phyloP scores from a whole-genome alignment of 306 rosid species.

The Pterocarpus santalinus region DNA sequence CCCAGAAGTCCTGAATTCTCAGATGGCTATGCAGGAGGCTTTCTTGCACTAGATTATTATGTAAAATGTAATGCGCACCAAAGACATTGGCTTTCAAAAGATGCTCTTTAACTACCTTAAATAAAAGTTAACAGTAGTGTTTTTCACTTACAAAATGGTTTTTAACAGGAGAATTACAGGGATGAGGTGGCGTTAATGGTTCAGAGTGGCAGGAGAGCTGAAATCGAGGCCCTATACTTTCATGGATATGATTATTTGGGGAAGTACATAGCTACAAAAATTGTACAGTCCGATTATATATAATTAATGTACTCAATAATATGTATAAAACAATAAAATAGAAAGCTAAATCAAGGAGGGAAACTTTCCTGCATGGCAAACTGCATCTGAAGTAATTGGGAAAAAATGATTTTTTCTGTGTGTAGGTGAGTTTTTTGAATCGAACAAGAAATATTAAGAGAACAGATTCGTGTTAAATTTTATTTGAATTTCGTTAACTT shows the following conservation, averaged over 20 bases:
- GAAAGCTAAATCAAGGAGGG: not conserved
- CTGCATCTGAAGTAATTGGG: not conserved
- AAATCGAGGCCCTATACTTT: slow-evolving; percentile 85
- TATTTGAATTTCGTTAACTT: too few relatives aligned
- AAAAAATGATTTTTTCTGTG: not conserved
- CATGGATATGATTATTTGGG: slow-evolving; percentile 80
- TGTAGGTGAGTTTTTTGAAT: too few relatives aligned
- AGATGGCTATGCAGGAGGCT: slow-evolving; percentile 17
- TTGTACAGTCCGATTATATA: slow-evolving; percentile 81
- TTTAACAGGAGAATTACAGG: slow-evolving; percentile 76
- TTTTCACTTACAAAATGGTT: slow-evolving; percentile 28
- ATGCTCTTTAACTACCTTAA: not conserved
- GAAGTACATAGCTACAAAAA: slow-evolving; percentile 80
- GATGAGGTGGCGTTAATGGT: slow-evolving; percentile 80
- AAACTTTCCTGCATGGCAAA: not conserved
- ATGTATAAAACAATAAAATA: not conserved
- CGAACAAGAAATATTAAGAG: too few relatives aligned
- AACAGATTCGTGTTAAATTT: too few relatives aligned
- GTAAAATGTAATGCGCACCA: slow-evolving; percentile 20
- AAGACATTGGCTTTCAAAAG: slow-evolving; percentile 1
- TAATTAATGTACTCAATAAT: slow-evolving; percentile 18
- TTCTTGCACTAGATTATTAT: slow-evolving; percentile 3
- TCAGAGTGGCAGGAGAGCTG: slow-evolving; percentile 73
- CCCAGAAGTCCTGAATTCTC: slow-evolving; percentile 23
- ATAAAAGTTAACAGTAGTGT: not conserved